Percentiles rank a stretch among this genome's conserved stretches.
Evolutionary conservation across 2,329 filamentous ascomycete species (phyloP).

Genomic region (Raffaelea deltoideospora): DNA sequence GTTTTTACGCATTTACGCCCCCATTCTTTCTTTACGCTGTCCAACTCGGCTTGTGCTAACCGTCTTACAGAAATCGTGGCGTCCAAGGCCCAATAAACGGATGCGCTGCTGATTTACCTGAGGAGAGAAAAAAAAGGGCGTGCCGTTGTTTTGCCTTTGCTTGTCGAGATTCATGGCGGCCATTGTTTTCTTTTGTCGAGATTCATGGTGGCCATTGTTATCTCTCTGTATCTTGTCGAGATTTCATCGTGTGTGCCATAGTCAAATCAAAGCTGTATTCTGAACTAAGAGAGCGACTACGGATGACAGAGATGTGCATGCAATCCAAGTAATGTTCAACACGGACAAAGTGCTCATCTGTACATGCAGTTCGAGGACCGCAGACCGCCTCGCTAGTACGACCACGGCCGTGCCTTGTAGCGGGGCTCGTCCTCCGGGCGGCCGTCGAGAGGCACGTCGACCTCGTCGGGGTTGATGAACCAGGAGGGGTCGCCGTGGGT

Average conservation of each 20-base stretch:
- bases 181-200: too few species aligned
- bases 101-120: too few species aligned
- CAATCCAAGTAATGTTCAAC: too few species aligned
- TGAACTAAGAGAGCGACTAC: not conserved
- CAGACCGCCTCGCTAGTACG: too few species aligned
- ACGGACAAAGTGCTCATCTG: too few species aligned
- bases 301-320: too few species aligned
- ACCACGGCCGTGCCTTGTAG: slow-evolving; percentile 20
- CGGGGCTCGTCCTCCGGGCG: slow-evolving; percentile 21
- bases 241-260: slow-evolving; percentile 11
- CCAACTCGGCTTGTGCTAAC: slow-evolving; percentile 23
- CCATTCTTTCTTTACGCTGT: too few species aligned
- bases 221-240: too few species aligned
- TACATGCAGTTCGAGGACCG: too few species aligned
- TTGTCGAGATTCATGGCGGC: too few species aligned
- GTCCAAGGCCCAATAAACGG: slow-evolving; percentile 47
- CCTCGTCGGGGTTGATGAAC: slow-evolving; percentile 23
- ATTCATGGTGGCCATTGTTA: too few species aligned
- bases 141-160: too few species aligned
- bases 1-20: slow-evolving; percentile 8
- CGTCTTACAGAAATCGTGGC: slow-evolving; percentile 39
- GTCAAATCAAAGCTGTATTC: slow-evolving; percentile 8
- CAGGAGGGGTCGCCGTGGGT: slow-evolving; percentile 20
- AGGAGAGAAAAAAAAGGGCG: slow-evolving; percentile 1
- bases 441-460: slow-evolving; percentile 19